Evolutionary conservation across 352 stramenopile species (phyloP).

Genomic region (Phytophthora sp.): DNA sequence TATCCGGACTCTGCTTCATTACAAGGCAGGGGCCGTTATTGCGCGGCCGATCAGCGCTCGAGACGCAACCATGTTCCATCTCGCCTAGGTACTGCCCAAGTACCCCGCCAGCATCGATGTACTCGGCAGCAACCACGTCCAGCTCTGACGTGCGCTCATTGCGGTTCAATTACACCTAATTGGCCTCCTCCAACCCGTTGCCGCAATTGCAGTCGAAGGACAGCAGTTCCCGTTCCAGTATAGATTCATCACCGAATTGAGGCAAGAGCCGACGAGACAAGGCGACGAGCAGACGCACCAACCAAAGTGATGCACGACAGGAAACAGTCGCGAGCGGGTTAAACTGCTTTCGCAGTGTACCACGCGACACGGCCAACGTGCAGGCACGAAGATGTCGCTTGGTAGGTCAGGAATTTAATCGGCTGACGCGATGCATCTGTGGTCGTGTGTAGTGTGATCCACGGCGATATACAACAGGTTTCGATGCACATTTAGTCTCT

Average conservation of each 20-base stretch:
- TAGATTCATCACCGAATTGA: background rate
- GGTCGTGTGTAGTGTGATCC: no score
- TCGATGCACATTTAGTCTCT: no score
- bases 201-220: background rate
- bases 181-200: background rate
- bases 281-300: slow-evolving; percentile 3
- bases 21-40: background rate
- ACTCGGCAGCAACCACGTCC: background rate
- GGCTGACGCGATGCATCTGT: background rate
- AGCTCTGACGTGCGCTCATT: background rate
- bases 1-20: background rate
- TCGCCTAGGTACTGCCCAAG: slow-evolving; percentile 7
- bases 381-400: background rate
- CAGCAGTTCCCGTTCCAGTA: slow-evolving; percentile 8
- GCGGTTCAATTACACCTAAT: background rate
- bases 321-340: background rate
- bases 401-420: no score
- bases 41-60: background rate
- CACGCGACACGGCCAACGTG: background rate
- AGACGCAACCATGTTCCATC: background rate
- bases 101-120: background rate
- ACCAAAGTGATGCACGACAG: background rate
- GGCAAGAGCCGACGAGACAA: background rate
- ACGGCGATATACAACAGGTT: no score
- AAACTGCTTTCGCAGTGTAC: background rate